Evolutionary conservation across 805 yeast species (phyloP), one percentile per base, ranked within the genome.

Genomic region (Kuraishia hungarica): DNA sequence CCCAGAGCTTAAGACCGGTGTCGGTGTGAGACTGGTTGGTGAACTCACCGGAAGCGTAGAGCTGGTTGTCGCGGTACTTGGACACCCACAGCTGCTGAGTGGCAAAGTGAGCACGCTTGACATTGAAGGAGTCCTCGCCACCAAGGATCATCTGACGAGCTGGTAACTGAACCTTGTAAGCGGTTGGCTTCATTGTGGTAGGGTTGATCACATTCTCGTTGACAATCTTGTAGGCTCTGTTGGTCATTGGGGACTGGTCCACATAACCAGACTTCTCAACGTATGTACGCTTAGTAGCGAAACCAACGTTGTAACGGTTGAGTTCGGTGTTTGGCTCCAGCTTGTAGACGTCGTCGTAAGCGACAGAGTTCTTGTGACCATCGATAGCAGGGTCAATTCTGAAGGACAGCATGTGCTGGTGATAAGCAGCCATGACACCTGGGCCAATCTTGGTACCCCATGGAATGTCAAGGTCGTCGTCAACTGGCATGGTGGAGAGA

Each of bases 21-120:
- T 87, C 94, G 2, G 51, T 64, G 56, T 78, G 78, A 17, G 92
- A 86, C 72, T 87, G 96, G 70, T 87, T 88, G 58, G 96, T 87
- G 76, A 87, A 87, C 67, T 86, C 92, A 68, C 96, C 96, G 57
- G 91, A 92, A 53, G 92, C 90, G 60, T 76, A 87, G 62, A 86
- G 69, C 71, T 86, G 82, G 65, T 84, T 78, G 66, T 88, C 94
- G 58, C 74, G 73, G 72, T 86, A 84, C 69, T 86, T 87, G 60
- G 93, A 85, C 60, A 86, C 91, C 92, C 93, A 87, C 60, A 87
- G 70, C 67, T 86, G 93, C 67, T 87, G 77, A 22, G 92, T 86
- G 48, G 92, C 89, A 64, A 79, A 87, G 57, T 73, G 75, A 20
- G 93, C 93, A 76, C 94, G 83, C 71, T 77, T 83, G 61, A 74